Percentiles rank a stretch among this genome's conserved stretches.
phyloP scores from a whole-genome alignment of 345 rosid genomes.

The Lepidium africanum region DNA sequence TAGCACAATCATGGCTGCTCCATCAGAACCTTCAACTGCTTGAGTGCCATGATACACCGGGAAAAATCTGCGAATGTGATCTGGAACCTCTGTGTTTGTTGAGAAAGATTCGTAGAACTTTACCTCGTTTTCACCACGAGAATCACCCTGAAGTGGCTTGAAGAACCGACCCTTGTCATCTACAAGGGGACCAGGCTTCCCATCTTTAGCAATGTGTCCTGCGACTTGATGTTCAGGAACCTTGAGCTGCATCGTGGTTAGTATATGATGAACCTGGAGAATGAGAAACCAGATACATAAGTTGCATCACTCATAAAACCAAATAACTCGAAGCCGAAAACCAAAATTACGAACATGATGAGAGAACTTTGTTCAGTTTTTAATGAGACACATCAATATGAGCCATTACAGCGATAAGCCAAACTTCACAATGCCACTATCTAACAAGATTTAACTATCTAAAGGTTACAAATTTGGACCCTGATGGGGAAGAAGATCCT shows the following conservation, averaged over 20 bases:
- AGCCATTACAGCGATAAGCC: neutral
- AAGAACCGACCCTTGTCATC: constrained; percentile 82
- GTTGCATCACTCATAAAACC: neutral
- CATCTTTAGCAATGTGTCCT: constrained; percentile 63
- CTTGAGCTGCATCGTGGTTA: constrained; percentile 51
- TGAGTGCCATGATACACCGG: constrained; percentile 69
- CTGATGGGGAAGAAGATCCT: neutral
- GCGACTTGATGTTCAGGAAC: constrained; percentile 95
- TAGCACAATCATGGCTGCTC: constrained; percentile 59
- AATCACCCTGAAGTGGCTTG: constrained; percentile 75
- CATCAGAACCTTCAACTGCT: constrained; percentile 70
- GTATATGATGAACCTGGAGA: constrained; percentile 16
- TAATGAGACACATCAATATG: neutral
- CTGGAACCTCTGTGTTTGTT: constrained; percentile 50
- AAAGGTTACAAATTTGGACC: neutral
- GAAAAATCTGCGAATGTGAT: constrained; percentile 56
- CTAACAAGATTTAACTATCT: neutral
- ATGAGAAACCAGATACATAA: neutral
- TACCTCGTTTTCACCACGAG: constrained; percentile 64
- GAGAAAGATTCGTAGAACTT: constrained; percentile 66
- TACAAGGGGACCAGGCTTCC: constrained; percentile 67
- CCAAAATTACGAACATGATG: neutral
- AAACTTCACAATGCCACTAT: neutral
- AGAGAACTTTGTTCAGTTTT: neutral
- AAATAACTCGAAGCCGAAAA: neutral